phyloP scores from a whole-genome alignment of 2,329 filamentous ascomycete species.

The Cordyceps javanica region DNA sequence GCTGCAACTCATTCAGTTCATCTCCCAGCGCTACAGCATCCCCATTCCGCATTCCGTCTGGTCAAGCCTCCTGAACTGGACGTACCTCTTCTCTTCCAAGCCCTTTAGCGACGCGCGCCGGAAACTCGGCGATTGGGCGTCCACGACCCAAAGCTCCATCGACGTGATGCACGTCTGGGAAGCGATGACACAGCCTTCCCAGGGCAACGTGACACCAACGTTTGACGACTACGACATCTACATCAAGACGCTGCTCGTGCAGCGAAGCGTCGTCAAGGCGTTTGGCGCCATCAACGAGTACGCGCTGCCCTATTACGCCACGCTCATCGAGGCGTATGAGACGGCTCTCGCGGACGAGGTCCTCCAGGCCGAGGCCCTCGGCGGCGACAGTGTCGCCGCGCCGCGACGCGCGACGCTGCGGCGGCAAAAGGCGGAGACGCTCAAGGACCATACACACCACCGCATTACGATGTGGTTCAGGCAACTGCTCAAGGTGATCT shows the following conservation, averaged over 20 bases:
- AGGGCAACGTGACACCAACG: slow-evolving; percentile 50
- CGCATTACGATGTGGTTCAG: slow-evolving; percentile 24
- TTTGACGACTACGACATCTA: slow-evolving; percentile 49
- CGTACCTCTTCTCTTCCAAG: slow-evolving; percentile 48
- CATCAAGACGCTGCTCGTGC: slow-evolving; percentile 32
- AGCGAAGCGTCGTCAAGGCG: slow-evolving; percentile 24
- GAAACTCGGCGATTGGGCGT: slow-evolving; percentile 21
- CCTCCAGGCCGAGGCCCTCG: slow-evolving; percentile 22
- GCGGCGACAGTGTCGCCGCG: not conserved
- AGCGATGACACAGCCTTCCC: slow-evolving; percentile 48
- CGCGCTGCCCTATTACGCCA: slow-evolving; percentile 33
- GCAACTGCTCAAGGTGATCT: slow-evolving; percentile 22
- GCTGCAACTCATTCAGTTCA: slow-evolving; percentile 52
- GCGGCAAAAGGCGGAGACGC: slow-evolving; percentile 24
- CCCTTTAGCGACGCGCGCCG: slow-evolving; percentile 31
- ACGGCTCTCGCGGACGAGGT: slow-evolving; percentile 27
- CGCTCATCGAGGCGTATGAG: slow-evolving; percentile 21
- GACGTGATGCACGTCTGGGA: slow-evolving; percentile 51
- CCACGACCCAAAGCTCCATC: slow-evolving; percentile 30
- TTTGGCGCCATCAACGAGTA: slow-evolving; percentile 33
- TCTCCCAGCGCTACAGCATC: slow-evolving; percentile 55
- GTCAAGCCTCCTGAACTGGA: slow-evolving; percentile 62
- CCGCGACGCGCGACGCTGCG: slow-evolving; percentile 17
- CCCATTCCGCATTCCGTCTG: slow-evolving; percentile 53
- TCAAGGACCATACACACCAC: slow-evolving; percentile 28